Conservation (phyloP, 1,139 yeast genomes). For the Blastobotrys aristatus region DNA sequence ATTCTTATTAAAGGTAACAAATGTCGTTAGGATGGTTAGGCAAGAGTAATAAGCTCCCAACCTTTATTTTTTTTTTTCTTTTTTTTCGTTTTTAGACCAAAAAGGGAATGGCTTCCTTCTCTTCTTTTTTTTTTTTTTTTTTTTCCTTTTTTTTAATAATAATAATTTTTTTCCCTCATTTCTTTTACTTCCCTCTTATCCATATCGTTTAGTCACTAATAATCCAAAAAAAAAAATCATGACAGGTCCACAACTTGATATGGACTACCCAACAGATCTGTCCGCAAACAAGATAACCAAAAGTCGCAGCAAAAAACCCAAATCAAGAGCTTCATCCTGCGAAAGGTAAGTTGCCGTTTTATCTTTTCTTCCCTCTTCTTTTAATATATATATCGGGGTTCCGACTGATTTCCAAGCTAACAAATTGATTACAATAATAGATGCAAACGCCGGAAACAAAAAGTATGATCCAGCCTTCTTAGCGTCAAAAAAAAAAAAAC, state of each 20-base stretch:
- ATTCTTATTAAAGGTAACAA: neutral
- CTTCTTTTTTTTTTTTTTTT: too few relatives aligned
- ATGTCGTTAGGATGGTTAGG: neutral
- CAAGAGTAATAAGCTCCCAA: neutral
- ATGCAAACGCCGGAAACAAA: constrained; percentile 28
- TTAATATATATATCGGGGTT: too few relatives aligned
- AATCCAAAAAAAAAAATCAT: too few relatives aligned
- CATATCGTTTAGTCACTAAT: too few relatives aligned
- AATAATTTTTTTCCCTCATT: too few relatives aligned
- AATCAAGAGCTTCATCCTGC: constrained; percentile 28
- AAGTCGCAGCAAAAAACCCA: constrained; percentile 14
- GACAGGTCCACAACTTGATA: neutral
- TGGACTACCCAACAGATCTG: constrained; percentile 3
- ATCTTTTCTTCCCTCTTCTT: too few relatives aligned
- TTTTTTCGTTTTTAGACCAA: neutral
- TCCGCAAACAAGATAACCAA: constrained; percentile 5
- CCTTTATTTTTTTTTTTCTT: neutral
- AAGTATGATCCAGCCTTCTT: constrained; percentile 14
- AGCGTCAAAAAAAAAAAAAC: neutral
- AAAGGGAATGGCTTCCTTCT: too few relatives aligned
- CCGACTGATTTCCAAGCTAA: neutral
- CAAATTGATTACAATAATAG: constrained; percentile 11
- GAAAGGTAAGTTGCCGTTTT: too few relatives aligned
- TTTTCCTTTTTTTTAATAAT: too few relatives aligned
- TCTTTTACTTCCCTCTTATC: neutral